Percentiles rank a stretch among this genome's conserved stretches.
Conservation (phyloP, 2,329 filamentous ascomycete genomes). For the Epicoccum sorghinum region DNA sequence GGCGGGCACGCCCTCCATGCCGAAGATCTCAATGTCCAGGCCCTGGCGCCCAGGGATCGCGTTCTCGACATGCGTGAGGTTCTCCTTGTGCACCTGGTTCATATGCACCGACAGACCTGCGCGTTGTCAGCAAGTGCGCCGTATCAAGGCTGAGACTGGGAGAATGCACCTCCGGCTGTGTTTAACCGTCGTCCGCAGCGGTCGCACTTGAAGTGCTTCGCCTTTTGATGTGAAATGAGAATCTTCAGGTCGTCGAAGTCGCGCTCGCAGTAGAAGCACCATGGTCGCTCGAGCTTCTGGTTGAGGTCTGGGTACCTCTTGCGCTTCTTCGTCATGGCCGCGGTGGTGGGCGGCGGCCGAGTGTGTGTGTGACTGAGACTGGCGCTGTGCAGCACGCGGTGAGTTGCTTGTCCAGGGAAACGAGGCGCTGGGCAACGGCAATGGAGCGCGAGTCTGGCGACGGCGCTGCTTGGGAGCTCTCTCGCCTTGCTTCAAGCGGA, state of each 20-base stretch:
- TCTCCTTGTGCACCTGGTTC: constrained; percentile 98
- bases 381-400: background rate
- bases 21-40: constrained; percentile 94
- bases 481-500: background rate
- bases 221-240: constrained; percentile 95
- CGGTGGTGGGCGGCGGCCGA: background rate
- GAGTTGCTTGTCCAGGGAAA: background rate
- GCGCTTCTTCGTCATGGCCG: constrained; percentile 73
- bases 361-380: background rate
- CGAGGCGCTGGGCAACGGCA: background rate
- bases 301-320: constrained; percentile 84
- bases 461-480: constrained; percentile 21
- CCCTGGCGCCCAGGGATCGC: constrained; percentile 84
- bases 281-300: constrained; percentile 84
- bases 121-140: constrained; percentile 16
- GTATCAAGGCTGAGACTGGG: background rate
- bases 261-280: constrained; percentile 99
- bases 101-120: constrained; percentile 92
- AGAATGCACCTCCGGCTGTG: constrained; percentile 81
- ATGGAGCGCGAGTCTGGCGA: constrained; percentile 2
- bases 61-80: constrained; percentile 85
- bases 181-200: constrained; percentile 86
- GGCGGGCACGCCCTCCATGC: constrained; percentile 94
- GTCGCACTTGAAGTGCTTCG: constrained; percentile 99
- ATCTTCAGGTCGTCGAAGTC: constrained; percentile 98